Evolutionary conservation across 495 filamentous ascomycete species (phyloP).

Genomic region (Daldinia concentrica): DNA sequence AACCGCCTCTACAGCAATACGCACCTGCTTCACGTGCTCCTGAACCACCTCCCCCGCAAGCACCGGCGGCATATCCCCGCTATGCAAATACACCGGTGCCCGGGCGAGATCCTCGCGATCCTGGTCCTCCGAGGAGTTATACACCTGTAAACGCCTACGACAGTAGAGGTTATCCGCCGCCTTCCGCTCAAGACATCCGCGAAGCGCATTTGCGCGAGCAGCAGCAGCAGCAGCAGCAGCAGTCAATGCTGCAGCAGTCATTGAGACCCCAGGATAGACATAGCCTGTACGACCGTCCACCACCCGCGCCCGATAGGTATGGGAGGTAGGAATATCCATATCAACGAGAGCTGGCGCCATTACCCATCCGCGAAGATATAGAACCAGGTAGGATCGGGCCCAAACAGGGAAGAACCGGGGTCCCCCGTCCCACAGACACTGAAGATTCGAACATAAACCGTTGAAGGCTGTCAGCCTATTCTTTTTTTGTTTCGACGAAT

Average conservation of each 20-base stretch:
- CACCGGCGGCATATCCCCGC: conserved; percentile 42
- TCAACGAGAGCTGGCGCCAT: neutral
- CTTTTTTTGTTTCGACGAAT: neutral
- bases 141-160: conserved; percentile 46
- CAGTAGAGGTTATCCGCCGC: conserved; percentile 38
- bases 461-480: neutral
- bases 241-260: conserved; percentile 47
- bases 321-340: conserved; percentile 36
- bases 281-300: conserved; percentile 42
- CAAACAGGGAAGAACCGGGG: neutral
- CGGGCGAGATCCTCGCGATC: conserved; percentile 46
- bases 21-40: conserved; percentile 46
- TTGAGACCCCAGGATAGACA: conserved; percentile 49
- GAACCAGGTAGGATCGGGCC: neutral
- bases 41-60: conserved; percentile 45
- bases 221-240: conserved; percentile 35
- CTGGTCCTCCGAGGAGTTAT: conserved; percentile 45
- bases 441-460: neutral
- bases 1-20: conserved; percentile 44
- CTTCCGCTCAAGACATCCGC: conserved; percentile 38
- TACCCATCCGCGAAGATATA: neutral
- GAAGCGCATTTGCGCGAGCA: conserved; percentile 46
- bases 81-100: conserved; percentile 45
- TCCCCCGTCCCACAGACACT: neutral
- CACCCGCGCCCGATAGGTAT: conserved; percentile 44